Evolutionary conservation across 345 rosid genomes (phyloP).

Genomic region (Euphorbia tirucalli): DNA sequence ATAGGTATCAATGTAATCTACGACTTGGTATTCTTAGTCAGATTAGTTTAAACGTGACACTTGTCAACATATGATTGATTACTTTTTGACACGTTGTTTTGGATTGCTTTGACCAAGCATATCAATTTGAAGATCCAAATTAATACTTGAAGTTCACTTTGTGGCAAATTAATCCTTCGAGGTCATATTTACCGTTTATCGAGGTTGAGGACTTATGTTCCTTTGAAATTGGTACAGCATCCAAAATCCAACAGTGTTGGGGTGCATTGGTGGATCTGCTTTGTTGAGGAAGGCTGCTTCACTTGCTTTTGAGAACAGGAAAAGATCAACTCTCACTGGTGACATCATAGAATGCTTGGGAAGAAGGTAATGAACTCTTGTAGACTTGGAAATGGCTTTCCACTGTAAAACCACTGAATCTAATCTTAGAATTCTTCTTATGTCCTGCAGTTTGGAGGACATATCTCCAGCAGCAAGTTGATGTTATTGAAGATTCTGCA

Average conservation of each 20-base stretch:
- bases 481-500: not conserved
- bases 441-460: slow-evolving; percentile 59
- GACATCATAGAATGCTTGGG: slow-evolving; percentile 80
- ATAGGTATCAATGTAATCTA: too few relatives aligned
- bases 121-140: too few relatives aligned
- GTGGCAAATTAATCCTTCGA: not conserved
- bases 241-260: slow-evolving; percentile 64
- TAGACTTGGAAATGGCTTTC: not conserved
- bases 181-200: too few relatives aligned
- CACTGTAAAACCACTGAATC: not conserved
- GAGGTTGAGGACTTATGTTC: too few relatives aligned
- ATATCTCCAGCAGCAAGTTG: slow-evolving; percentile 51
- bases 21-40: too few relatives aligned
- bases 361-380: slow-evolving; percentile 44
- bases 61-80: too few relatives aligned
- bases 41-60: too few relatives aligned
- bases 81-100: too few relatives aligned
- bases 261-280: slow-evolving; percentile 89
- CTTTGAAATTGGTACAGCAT: slow-evolving; percentile 25
- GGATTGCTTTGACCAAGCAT: too few relatives aligned
- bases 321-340: slow-evolving; percentile 78
- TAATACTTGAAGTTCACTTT: not conserved
- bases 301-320: slow-evolving; percentile 59
- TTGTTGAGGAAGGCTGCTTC: slow-evolving; percentile 86
- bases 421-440: not conserved